phyloP scores from a whole-genome alignment of 1,139 yeast genomes.

The Debaryomyces psychrophilus region DNA sequence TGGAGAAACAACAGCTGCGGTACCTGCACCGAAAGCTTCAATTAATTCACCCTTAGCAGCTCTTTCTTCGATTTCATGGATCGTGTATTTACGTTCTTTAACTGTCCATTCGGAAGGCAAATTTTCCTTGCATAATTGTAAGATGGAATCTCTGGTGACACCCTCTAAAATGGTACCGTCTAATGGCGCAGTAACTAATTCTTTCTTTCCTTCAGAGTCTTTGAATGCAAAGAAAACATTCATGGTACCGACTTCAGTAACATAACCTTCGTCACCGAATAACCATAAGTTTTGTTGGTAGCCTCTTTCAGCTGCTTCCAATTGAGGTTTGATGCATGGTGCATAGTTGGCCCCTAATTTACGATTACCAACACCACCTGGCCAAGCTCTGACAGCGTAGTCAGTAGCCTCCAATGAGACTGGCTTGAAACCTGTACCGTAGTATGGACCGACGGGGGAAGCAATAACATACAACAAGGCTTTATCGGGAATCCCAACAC shows the following conservation, averaged over 20 bases:
- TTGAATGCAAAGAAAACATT: slow-evolving; percentile 86
- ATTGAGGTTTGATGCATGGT: slow-evolving; percentile 88
- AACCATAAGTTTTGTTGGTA: slow-evolving; percentile 96
- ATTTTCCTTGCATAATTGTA: slow-evolving; percentile 73
- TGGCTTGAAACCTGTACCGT: slow-evolving; percentile 90
- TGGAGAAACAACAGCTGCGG: slow-evolving; percentile 96
- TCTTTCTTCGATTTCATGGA: slow-evolving; percentile 75
- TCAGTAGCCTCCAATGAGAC: slow-evolving; percentile 92
- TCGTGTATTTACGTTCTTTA: slow-evolving; percentile 80
- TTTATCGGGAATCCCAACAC: slow-evolving; percentile 77
- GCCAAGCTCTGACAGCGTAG: slow-evolving; percentile 97
- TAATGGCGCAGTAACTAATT: slow-evolving; percentile 92
- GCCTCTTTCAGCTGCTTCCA: slow-evolving; percentile 84
- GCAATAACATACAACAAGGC: slow-evolving; percentile 86
- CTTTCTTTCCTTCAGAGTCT: slow-evolving; percentile 78
- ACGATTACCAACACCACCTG: slow-evolving; percentile 95
- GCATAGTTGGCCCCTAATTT: slow-evolving; percentile 98
- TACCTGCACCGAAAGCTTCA: slow-evolving; percentile 96
- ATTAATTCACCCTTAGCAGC: slow-evolving; percentile 80
- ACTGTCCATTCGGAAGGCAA: slow-evolving; percentile 79
- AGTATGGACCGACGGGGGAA: slow-evolving; percentile 95
- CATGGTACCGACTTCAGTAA: slow-evolving; percentile 98
- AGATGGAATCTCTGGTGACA: slow-evolving; percentile 89
- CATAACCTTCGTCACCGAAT: slow-evolving; percentile 84
- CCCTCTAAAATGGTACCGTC: slow-evolving; percentile 98